These are phyloP conservation scores for Lactuca saligna DNA, from an alignment of 129 eudicot species.

Conservation along the genomic window DNA sequence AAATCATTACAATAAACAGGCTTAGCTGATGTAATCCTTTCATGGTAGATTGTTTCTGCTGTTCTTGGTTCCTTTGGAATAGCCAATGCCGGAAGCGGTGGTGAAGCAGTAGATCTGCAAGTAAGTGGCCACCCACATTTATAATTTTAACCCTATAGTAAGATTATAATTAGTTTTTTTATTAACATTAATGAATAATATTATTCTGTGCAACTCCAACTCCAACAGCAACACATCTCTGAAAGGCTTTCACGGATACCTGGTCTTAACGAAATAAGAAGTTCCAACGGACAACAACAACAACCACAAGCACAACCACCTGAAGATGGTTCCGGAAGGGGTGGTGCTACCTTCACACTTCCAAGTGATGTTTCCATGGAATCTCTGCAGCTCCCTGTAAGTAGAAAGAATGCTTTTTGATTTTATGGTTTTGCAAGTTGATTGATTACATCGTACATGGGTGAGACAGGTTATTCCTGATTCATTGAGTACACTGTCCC, in stretches of 20 bases:
- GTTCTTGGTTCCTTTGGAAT: constrained; percentile 76
- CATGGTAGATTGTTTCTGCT: constrained; percentile 71
- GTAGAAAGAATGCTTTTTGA: not conserved
- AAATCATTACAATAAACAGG: not conserved
- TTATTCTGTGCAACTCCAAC: no score
- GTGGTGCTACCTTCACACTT: constrained; percentile 29
- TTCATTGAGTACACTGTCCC: constrained; percentile 79
- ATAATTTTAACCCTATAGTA: not conserved
- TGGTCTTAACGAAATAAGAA: constrained; percentile 48
- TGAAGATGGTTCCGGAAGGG: constrained; percentile 43
- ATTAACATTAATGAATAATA: no score
- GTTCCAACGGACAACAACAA: constrained; percentile 45
- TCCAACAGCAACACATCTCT: constrained; percentile 46
- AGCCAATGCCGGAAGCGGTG: constrained; percentile 48
- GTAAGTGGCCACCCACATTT: constrained; percentile 41
- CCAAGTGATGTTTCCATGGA: constrained; percentile 49
- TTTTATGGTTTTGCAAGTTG: not conserved
- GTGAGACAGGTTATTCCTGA: constrained; percentile 77
- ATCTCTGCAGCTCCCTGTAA: constrained; percentile 65
- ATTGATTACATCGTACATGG: not conserved
- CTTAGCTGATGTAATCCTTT: constrained; percentile 10
- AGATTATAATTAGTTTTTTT: no score
- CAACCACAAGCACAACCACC: no score
- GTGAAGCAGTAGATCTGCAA: constrained; percentile 57
- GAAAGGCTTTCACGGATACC: constrained; percentile 53